Evolutionary conservation across 2,329 filamentous ascomycete genomes (phyloP), one percentile per base, ranked within the genome.

Genomic region (Fusarium foetens): DNA sequence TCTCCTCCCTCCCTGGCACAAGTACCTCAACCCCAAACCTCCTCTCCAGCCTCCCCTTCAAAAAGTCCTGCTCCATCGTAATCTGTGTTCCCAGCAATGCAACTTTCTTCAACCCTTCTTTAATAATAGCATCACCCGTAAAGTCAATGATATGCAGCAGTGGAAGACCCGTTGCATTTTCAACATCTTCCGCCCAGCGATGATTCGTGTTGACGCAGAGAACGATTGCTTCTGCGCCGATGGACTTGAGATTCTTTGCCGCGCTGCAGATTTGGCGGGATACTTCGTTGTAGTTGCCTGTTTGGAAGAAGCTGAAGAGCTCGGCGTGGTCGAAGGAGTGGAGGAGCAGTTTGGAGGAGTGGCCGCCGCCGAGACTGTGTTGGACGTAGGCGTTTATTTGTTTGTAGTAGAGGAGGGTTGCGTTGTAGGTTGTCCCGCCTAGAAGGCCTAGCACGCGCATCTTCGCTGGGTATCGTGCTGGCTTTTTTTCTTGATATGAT

Each of bases 171-270:
- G 63, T 63, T 13, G 41, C 58, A 0, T 21, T 48, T 5, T 66
- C 48, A 6, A 63, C 54, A 21, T 66, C 58, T 4, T 63, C 49
- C 6, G 48, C 63, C 48, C 58, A 63, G 19, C 58, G 36, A 17
- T 66, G 63, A 23, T 64, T 55, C 0, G 63, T 66, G 59, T 66
- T 66, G 4, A 63, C 63, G 16, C 63, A 66, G 17, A 66, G 63
- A n/a, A 66, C 58, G 5, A 66, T 66, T 11, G 58, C 58, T 23
- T 66, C 63, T 21, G 63, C 63, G 0, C 63, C 59, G 3, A 66
- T 57, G 12, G 58, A 64, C 36, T 43, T 66, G 41, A 64, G 63
- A 46, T 49, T 66, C 5, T 46, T 63, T 6, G 59, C 63, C 0
- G 63, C 58, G 14, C 31, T 29, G n/a, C 58, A 66, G 4, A 66